Percentiles rank a stretch among this genome's conserved stretches.
These are phyloP conservation scores for Sphaerulina vaccinii DNA, from an alignment of 2,329 filamentous ascomycete genomes.

Conservation along the genomic window DNA sequence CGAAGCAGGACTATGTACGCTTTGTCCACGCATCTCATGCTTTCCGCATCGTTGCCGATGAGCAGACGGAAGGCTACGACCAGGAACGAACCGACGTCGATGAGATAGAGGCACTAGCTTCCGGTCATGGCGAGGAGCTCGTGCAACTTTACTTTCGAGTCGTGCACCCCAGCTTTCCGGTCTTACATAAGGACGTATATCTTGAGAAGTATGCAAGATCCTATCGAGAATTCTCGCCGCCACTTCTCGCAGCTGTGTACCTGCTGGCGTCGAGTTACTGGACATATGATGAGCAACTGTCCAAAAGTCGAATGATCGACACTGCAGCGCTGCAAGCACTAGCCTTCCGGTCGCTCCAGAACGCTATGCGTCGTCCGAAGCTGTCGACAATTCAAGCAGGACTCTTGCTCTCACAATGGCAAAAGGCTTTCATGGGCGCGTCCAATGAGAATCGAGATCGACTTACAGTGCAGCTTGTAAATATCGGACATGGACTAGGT, in stretches of 20 bases:
- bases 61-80: conserved; percentile 26
- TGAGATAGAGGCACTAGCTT: conserved; percentile 68
- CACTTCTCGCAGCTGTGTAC: conserved; percentile 61
- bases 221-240: conserved; percentile 59
- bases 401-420: conserved; percentile 39
- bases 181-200: conserved; percentile 61
- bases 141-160: conserved; percentile 72
- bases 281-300: conserved; percentile 56
- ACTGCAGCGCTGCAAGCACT: conserved; percentile 36
- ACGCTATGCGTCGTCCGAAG: conserved; percentile 42
- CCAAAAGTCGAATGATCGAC: conserved; percentile 46
- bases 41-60: conserved; percentile 67
- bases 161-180: conserved; percentile 59
- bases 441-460: conserved; percentile 25
- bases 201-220: conserved; percentile 60
- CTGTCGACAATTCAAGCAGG: conserved; percentile 44
- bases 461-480: conserved; percentile 40
- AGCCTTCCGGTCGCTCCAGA: conserved; percentile 40
- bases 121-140: conserved; percentile 67
- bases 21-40: conserved; percentile 74
- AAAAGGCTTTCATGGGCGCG: conserved; percentile 34
- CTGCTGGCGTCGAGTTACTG: conserved; percentile 63
- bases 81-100: conserved; percentile 54
- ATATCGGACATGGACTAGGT: conserved; percentile 42
- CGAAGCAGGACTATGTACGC: conserved; percentile 46